A percentile compares a stretch with the other conserved stretches of the same genome.
phyloP scores from a whole-genome alignment of 2,329 filamentous ascomycete genomes.

The Microsporum ferrugineum region DNA sequence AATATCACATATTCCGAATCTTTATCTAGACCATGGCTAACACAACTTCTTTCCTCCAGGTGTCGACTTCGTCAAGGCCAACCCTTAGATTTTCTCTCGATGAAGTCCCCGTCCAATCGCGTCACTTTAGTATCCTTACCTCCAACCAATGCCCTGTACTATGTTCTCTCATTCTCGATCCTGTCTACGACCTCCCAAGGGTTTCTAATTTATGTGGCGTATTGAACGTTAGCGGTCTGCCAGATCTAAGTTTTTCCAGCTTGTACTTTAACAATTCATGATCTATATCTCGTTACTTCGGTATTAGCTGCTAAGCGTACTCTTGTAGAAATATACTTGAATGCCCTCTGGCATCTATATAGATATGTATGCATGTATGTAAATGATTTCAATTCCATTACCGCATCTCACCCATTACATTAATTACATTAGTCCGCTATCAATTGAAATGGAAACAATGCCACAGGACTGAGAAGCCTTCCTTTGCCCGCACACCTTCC shows the following conservation, averaged over 20 bases:
- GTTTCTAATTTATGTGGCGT: background rate
- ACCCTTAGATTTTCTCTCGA: conserved; percentile 31
- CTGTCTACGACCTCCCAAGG: background rate
- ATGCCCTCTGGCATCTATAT: background rate
- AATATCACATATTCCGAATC: background rate
- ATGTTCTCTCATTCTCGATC: background rate
- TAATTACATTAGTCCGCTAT: background rate
- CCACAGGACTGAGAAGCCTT: background rate
- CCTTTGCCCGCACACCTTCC: background rate
- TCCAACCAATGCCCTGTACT: background rate
- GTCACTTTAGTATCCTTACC: background rate
- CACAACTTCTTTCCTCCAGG: conserved; percentile 17
- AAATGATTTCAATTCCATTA: background rate
- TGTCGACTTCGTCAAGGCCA: conserved; percentile 53
- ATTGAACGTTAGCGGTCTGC: background rate
- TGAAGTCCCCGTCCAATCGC: background rate
- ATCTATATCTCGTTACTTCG: background rate
- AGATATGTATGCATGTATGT: background rate
- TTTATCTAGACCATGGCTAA: background rate
- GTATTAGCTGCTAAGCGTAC: too few relatives aligned
- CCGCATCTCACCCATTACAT: background rate
- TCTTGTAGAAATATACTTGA: background rate
- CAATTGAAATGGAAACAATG: background rate
- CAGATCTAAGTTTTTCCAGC: background rate
- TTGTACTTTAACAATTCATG: conserved; percentile 1